These are phyloP conservation scores for Thymus mandschuricus DNA, from an alignment of 257 asterid species.

Conservation along the genomic window DNA sequence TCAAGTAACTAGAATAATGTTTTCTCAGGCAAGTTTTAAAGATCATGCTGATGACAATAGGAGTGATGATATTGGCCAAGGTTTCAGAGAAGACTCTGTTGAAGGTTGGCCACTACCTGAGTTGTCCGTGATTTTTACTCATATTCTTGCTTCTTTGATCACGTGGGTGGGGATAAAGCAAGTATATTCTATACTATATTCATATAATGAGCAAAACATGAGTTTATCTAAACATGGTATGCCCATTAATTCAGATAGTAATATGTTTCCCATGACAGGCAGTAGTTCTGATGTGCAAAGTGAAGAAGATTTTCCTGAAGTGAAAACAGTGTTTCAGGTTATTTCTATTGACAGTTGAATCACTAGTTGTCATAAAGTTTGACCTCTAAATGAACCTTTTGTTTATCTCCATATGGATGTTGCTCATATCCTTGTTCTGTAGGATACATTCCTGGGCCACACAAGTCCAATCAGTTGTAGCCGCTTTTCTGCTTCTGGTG, in stretches of 20 bases:
- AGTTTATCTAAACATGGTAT: not conserved
- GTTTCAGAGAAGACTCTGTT: conserved; percentile 35
- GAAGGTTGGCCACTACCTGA: conserved; percentile 41
- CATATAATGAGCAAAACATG: too few relatives aligned
- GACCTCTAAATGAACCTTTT: conserved; percentile 13
- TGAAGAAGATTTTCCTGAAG: conserved; percentile 88
- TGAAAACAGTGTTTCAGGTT: conserved; percentile 79
- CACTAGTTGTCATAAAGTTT: conserved; percentile 16
- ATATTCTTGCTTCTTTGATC: conserved; percentile 25
- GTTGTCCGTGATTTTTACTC: conserved; percentile 23
- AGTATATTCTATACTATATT: conserved; percentile 14
- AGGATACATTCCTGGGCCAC: conserved; percentile 98
- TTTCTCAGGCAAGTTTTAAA: conserved; percentile 38
- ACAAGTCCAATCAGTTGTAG: conserved; percentile 93
- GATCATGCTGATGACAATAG: conserved; percentile 41
- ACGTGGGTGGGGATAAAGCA: conserved; percentile 10
- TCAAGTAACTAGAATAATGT: conserved; percentile 39
- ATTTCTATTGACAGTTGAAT: conserved; percentile 23
- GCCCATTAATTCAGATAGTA: conserved; percentile 27
- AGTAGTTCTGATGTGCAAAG: conserved; percentile 41
- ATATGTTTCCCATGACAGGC: conserved; percentile 47
- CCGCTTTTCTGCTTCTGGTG: conserved; percentile 95
- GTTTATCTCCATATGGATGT: conserved; percentile 16
- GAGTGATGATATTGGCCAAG: conserved; percentile 40
- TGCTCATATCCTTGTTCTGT: conserved; percentile 28